Conservation (phyloP, 169 alveolate species). For the Cryptosporidium parvum region DNA sequence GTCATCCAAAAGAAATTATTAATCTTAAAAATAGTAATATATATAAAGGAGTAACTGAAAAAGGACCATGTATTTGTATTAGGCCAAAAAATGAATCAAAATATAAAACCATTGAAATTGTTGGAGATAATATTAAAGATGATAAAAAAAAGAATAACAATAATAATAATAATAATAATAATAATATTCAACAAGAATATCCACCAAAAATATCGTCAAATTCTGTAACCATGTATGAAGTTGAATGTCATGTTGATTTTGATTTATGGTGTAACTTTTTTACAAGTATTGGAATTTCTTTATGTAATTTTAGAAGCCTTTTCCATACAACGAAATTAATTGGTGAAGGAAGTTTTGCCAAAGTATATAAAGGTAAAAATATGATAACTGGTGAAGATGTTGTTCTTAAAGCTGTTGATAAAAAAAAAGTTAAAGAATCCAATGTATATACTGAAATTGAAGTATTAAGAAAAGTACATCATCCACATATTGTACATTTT, state of each 20-base stretch:
- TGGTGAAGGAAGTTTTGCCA: constrained; percentile 83
- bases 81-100: constrained; percentile 63
- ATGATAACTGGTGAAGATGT: constrained; percentile 80
- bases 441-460: constrained; percentile 86
- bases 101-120: constrained; percentile 37
- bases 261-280: constrained; percentile 62
- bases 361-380: constrained; percentile 81
- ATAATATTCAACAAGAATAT: background rate
- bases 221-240: constrained; percentile 52
- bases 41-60: constrained; percentile 65
- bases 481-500: constrained; percentile 85
- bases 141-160: background rate
- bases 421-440: constrained; percentile 82
- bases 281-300: constrained; percentile 49
- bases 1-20: constrained; percentile 60
- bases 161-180: background rate
- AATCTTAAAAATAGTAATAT: constrained; percentile 51
- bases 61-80: constrained; percentile 70
- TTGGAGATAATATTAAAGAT: background rate
- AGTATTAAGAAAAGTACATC: constrained; percentile 85
- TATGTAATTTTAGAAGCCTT: constrained; percentile 44
- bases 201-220: constrained; percentile 32
- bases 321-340: constrained; percentile 71
- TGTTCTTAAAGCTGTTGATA: constrained; percentile 81
- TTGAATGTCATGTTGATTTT: constrained; percentile 62